Base-by-base conservation (phyloP, 768 basidiomycete genomes). In the Lactifluus piperatus region DNA sequence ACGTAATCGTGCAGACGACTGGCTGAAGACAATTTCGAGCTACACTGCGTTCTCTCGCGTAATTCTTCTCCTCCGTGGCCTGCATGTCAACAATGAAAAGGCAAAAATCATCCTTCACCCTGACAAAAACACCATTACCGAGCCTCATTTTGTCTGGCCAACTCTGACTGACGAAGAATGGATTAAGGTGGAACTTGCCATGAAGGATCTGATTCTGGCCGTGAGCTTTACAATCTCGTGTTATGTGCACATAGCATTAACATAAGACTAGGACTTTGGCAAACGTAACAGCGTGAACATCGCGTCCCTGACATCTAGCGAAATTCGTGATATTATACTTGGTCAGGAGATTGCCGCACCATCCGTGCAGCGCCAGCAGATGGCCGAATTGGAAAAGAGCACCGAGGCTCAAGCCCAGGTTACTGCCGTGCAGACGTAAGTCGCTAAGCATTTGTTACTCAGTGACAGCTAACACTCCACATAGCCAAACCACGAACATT, bases 1-100 rank as follows among this genome's bases (percentile, higher is more conserved):
- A 39, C 36, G 9, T 10, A 36, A 36, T 30, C n/a, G 3, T 39
- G 41, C 54, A 88, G 94, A 99, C 72, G 95, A 98, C 70, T 98
- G 97, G 97, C 80, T 98, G 68, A 97, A 97, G 77, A 94, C 91
- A 14, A 95, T 99, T 67, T 98, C 97, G 51, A 94, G 91, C 67
- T 99, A 97, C 73, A 98, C 97, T 16, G 97, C 97, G 14, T 99
- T 99, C 81, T 98, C 95, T 27, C 90, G 97, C 56, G 79, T 99
- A 41, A 97, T 98, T 64, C 82, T 98, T n/a, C 81, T 98, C 29
- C 82, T 99, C 24, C 94, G 97, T 73, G 94, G 91, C 37, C 79
- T 98, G 30, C 97, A 98, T 71, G 97, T 98, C 73, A 98, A 99
- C 75, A 97, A 98, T 68, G 97, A 98, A 71, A 99, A 99, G 77